A percentile compares a stretch with the other conserved stretches of the same genome.
phyloP scores from a whole-genome alignment of 139 green algal species.

The Chlamydomonas schloesseri region DNA sequence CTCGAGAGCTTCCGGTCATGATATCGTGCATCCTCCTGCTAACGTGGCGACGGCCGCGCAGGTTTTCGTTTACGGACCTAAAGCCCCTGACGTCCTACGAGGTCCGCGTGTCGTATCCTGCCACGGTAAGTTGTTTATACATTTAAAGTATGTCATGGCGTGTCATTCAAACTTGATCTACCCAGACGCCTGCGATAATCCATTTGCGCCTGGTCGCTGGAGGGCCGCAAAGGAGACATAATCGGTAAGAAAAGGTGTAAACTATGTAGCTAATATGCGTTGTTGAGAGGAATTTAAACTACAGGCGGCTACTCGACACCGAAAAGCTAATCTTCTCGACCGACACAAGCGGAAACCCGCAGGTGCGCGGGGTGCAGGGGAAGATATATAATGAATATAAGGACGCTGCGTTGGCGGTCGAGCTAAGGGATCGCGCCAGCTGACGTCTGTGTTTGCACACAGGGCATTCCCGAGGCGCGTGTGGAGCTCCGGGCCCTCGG shows the following conservation, averaged over 20 bases:
- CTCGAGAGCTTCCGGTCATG: no score
- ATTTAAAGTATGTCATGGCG: no score
- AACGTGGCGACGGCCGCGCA: no score
- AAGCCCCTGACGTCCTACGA: slow-evolving; percentile 55
- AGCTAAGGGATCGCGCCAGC: no score
- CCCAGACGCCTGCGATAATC: slow-evolving; percentile 10
- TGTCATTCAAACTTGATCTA: not conserved
- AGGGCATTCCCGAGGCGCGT: slow-evolving; percentile 29
- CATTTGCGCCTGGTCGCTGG: not conserved
- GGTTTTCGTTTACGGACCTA: slow-evolving; percentile 44
- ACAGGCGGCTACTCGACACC: slow-evolving; percentile 59
- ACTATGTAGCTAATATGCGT: no score
- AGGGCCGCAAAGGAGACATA: not conserved
- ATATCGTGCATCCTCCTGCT: no score
- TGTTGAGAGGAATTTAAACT: no score
- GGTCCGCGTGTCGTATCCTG: slow-evolving; percentile 62
- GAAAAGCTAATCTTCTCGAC: slow-evolving; percentile 63
- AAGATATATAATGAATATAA: not conserved
- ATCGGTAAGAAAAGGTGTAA: not conserved
- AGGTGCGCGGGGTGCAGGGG: slow-evolving; percentile 32
- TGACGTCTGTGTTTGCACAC: not conserved
- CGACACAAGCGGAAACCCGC: slow-evolving; percentile 23
- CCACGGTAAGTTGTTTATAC: slow-evolving; percentile 41
- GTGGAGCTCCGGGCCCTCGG: slow-evolving; percentile 42
- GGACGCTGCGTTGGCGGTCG: not conserved